phyloP scores from a whole-genome alignment of 2,329 filamentous ascomycete genomes.

The Neoarthrinium moseri region DNA sequence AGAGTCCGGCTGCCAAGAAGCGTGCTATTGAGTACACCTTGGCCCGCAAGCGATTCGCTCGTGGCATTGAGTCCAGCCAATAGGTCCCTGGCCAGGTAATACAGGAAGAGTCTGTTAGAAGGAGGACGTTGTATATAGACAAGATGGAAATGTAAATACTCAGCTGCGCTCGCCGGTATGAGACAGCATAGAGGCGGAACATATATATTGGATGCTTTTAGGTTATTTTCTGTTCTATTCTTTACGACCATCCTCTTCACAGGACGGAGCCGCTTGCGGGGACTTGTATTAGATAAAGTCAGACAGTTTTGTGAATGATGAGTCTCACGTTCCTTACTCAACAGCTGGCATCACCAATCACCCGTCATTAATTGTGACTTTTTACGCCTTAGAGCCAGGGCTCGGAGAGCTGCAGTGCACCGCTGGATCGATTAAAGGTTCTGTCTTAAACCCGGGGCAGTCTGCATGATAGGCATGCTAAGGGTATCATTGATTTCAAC shows the following conservation, averaged over 20 bases:
- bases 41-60: conserved; percentile 22
- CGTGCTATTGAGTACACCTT: conserved; percentile 53
- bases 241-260: conserved; percentile 5
- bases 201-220: background rate
- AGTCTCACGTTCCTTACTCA: conserved; percentile 9
- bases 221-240: background rate
- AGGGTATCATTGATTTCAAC: too few relatives aligned
- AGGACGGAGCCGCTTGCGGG: background rate
- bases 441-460: too few relatives aligned
- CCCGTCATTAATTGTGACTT: too few relatives aligned
- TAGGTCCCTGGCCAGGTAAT: background rate
- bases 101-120: background rate
- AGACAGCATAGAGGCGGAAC: conserved; percentile 4
- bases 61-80: conserved; percentile 7
- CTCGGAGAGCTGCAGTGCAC: background rate
- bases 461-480: too few relatives aligned
- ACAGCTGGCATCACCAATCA: too few relatives aligned
- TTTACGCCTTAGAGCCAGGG: too few relatives aligned
- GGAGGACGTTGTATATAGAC: conserved; percentile 2
- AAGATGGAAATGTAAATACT: too few relatives aligned
- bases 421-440: too few relatives aligned
- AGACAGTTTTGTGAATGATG: conserved; percentile 1
- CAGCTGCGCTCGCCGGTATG: background rate
- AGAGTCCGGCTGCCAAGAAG: conserved; percentile 55
- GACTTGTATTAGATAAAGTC: conserved; percentile 2